Conservation (phyloP, 208 protist species). For the Crithidia acanthocephali region DNA sequence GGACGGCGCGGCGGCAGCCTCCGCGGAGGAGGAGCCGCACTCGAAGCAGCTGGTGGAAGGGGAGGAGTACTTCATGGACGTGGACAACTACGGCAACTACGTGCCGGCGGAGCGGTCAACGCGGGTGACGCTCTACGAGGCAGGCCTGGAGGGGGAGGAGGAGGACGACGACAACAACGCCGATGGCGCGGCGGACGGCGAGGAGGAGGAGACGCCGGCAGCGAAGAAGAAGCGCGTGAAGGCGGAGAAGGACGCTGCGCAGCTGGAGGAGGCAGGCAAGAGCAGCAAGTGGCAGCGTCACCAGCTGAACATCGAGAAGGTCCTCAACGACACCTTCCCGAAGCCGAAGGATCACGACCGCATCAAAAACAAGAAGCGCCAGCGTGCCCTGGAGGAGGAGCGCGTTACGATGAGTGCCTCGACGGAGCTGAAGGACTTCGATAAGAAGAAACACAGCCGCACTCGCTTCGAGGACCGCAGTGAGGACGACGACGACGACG, state of each 20-base stretch:
- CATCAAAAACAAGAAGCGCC: slow-evolving; percentile 41
- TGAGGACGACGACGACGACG: slow-evolving; percentile 41
- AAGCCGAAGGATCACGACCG: slow-evolving; percentile 54
- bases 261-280: slow-evolving; percentile 38
- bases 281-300: slow-evolving; percentile 79
- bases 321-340: slow-evolving; percentile 86
- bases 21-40: slow-evolving; percentile 20
- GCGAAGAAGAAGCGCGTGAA: slow-evolving; percentile 38
- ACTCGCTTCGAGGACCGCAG: slow-evolving; percentile 43
- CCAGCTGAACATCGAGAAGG: slow-evolving; percentile 85
- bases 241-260: slow-evolving; percentile 46
- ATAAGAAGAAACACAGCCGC: slow-evolving; percentile 61
- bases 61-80: slow-evolving; percentile 82
- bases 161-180: slow-evolving; percentile 44
- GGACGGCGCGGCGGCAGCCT: slow-evolving; percentile 36
- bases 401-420: slow-evolving; percentile 66
- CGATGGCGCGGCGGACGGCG: slow-evolving; percentile 33
- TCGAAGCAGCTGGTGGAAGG: slow-evolving; percentile 78
- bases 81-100: slow-evolving; percentile 92
- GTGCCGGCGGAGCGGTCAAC: slow-evolving; percentile 67
- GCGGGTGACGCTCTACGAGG: slow-evolving; percentile 76
- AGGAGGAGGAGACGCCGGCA: slow-evolving; percentile 44
- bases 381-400: slow-evolving; percentile 77
- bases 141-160: slow-evolving; percentile 46
- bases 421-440: slow-evolving; percentile 35